phyloP scores from a whole-genome alignment of 768 basidiomycete species.

The Solioccasus polychromus region DNA sequence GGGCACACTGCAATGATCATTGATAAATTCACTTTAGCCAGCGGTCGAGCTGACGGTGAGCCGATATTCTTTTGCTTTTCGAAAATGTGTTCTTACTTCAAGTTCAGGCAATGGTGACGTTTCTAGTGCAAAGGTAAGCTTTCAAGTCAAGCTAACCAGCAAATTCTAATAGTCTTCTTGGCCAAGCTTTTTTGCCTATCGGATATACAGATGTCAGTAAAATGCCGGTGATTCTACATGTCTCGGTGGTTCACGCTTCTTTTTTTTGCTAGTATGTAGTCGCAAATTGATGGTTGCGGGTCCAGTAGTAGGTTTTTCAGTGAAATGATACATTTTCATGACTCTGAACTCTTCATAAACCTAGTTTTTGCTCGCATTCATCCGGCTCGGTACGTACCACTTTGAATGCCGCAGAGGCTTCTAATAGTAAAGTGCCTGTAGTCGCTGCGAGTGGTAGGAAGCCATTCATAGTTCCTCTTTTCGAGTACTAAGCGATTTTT shows the following conservation, averaged over 20 bases:
- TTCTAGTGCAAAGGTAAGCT: constrained; percentile 21
- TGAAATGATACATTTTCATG: background rate
- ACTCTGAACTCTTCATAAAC: background rate
- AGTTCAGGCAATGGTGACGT: constrained; percentile 24
- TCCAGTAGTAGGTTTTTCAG: constrained; percentile 11
- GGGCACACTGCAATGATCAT: background rate
- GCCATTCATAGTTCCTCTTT: background rate
- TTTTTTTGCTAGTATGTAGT: constrained; percentile 12
- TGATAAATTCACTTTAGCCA: constrained; percentile 10
- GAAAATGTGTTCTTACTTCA: background rate
- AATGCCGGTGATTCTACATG: background rate
- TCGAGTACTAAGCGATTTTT: background rate
- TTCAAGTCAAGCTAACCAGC: accelerated
- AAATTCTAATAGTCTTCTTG: background rate
- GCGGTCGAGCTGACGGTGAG: constrained; percentile 22
- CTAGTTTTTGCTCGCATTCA: constrained; percentile 15
- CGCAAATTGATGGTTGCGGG: constrained; percentile 12
- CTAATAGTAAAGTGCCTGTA: background rate
- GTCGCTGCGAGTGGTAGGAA: constrained; percentile 21
- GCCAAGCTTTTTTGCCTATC: constrained; percentile 25
- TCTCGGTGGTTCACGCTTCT: background rate
- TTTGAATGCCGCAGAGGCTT: background rate
- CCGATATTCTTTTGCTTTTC: background rate
- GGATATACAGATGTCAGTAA: constrained; percentile 23
- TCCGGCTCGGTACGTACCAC: constrained; percentile 16